These are phyloP conservation scores for Magnusiomyces suaveolens DNA, from an alignment of 1,139 yeast genomes.

Conservation along the genomic window DNA sequence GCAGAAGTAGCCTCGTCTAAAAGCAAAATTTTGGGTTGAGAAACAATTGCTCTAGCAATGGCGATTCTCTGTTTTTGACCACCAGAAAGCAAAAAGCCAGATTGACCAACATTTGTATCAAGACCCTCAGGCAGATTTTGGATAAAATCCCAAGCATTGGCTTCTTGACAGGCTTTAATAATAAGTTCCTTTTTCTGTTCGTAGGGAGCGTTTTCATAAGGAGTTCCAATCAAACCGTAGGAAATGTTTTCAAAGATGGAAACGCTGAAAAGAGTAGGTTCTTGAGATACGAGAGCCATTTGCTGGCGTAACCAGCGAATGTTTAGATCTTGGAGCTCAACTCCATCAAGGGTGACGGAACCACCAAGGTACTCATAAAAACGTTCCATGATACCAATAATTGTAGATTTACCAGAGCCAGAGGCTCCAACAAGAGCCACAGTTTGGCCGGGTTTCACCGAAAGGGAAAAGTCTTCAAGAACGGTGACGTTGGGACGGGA, in stretches of 20 bases:
- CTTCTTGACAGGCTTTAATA: slow-evolving; percentile 33
- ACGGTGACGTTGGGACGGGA: slow-evolving; percentile 70
- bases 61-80: slow-evolving; percentile 91
- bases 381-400: slow-evolving; percentile 62
- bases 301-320: slow-evolving; percentile 62
- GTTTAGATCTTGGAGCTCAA: slow-evolving; percentile 53
- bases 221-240: slow-evolving; percentile 55
- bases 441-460: slow-evolving; percentile 59
- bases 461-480: slow-evolving; percentile 53
- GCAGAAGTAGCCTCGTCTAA: slow-evolving; percentile 80
- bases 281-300: slow-evolving; percentile 83
- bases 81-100: slow-evolving; percentile 53
- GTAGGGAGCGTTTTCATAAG: slow-evolving; percentile 38
- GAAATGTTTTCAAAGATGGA: slow-evolving; percentile 69
- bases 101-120: slow-evolving; percentile 49
- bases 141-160: slow-evolving; percentile 37
- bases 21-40: slow-evolving; percentile 52
- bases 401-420: slow-evolving; percentile 86
- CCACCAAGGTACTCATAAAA: slow-evolving; percentile 60
- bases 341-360: slow-evolving; percentile 55
- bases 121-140: slow-evolving; percentile 33
- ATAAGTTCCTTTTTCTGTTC: slow-evolving; percentile 29
- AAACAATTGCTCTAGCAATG: slow-evolving; percentile 67
- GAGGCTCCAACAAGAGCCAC: slow-evolving; percentile 88
- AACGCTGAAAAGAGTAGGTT: slow-evolving; percentile 73